Percentiles rank a stretch among this genome's conserved stretches.
Evolutionary conservation across 148 eudicot genomes (phyloP).

Genomic region (Rheum nobile): DNA sequence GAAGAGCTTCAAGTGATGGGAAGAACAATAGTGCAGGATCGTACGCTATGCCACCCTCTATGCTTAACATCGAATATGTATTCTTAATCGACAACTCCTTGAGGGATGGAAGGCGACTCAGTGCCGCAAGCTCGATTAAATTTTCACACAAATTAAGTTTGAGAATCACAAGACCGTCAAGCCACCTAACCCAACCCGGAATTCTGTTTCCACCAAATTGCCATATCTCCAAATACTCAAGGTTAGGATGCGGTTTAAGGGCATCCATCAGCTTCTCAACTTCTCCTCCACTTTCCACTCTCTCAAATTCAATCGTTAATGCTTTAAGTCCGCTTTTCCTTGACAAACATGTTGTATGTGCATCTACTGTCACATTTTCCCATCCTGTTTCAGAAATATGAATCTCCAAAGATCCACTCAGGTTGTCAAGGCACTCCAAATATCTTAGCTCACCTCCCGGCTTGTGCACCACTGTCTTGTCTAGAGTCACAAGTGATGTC

Average conservation of each 20-base stretch:
- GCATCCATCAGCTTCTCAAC: not conserved
- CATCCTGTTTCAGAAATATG: not conserved
- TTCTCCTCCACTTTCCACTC: not conserved
- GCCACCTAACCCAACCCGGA: not conserved
- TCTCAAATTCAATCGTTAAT: not conserved
- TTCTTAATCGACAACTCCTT: not conserved
- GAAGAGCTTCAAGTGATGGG: slow-evolving; percentile 17
- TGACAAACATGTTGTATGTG: not conserved
- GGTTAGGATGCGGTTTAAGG: not conserved
- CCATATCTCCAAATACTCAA: not conserved
- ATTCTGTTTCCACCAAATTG: not conserved
- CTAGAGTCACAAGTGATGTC: slow-evolving; percentile 8
- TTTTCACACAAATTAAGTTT: not conserved
- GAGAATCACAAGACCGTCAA: not conserved
- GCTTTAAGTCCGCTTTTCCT: too few species aligned
- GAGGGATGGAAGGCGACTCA: not conserved
- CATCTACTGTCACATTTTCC: not conserved
- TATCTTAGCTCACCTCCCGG: not conserved
- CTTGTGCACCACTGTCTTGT: not conserved
- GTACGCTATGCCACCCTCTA: not conserved
- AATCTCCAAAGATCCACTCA: not conserved
- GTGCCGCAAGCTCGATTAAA: not conserved
- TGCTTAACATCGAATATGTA: not conserved
- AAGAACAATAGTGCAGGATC: slow-evolving; percentile 14
- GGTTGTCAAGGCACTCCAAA: not conserved